These are phyloP conservation scores for Skeletonema grethae DNA, from an alignment of 108 stramenopile species.

Conservation along the genomic window DNA sequence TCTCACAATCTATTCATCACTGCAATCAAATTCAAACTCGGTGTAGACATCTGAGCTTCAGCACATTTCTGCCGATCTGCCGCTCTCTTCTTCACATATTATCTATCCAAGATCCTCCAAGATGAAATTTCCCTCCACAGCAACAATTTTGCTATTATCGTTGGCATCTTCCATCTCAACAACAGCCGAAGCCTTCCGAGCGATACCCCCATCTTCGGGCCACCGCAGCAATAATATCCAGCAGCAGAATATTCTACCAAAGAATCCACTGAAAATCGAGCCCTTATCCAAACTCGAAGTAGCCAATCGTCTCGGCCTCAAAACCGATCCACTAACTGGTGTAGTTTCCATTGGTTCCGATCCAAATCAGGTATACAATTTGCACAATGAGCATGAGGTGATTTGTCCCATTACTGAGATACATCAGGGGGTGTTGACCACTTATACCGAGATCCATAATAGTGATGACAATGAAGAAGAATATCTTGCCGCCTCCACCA, in stretches of 20 bases:
- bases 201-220: not conserved
- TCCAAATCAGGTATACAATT: slow-evolving; percentile 13
- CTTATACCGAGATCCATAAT: not conserved
- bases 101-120: no score
- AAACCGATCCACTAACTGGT: not conserved
- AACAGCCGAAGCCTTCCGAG: not conserved
- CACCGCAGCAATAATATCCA: not conserved
- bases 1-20: no score
- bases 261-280: not conserved
- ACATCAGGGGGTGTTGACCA: slow-evolving; percentile 36
- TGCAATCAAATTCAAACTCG: no score
- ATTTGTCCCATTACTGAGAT: slow-evolving; percentile 28
- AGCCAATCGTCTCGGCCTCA: slow-evolving; percentile 5
- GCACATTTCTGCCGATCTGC: no score
- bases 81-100: no score
- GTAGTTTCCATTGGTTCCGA: slow-evolving; percentile 4
- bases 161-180: not conserved
- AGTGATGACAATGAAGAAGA: not conserved
- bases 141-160: not conserved
- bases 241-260: not conserved
- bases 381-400: slow-evolving; percentile 38
- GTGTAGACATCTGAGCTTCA: no score
- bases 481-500: slow-evolving; percentile 9
- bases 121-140: not conserved
- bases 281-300: not conserved